phyloP scores from a whole-genome alignment of 2,329 filamentous ascomycete species.

The Aciculosporium take region DNA sequence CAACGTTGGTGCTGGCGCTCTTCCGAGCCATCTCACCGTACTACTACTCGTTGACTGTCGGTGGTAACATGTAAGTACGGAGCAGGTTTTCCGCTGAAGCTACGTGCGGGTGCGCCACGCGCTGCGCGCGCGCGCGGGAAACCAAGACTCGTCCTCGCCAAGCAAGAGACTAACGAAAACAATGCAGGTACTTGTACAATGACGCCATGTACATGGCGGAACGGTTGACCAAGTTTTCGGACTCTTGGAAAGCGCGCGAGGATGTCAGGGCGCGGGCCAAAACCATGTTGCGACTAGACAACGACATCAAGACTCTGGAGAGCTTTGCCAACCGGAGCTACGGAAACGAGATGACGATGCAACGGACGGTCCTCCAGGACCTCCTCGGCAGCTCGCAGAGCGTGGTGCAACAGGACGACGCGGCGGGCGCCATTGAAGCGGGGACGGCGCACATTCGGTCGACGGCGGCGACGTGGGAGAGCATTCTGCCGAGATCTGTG shows the following conservation, averaged over 20 bases:
- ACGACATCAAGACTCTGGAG: slow-evolving; percentile 44
- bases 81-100: too few species aligned
- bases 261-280: slow-evolving; percentile 37
- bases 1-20: slow-evolving; percentile 60
- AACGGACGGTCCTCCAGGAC: slow-evolving; percentile 47
- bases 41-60: slow-evolving; percentile 50
- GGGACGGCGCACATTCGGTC: slow-evolving; percentile 38
- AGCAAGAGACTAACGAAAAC: background rate
- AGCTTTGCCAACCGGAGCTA: slow-evolving; percentile 49
- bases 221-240: slow-evolving; percentile 33
- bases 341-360: slow-evolving; percentile 43
- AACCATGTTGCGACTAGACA: slow-evolving; percentile 42
- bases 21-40: slow-evolving; percentile 64
- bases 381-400: slow-evolving; percentile 47
- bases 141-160: too few species aligned
- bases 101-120: too few species aligned
- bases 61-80: slow-evolving; percentile 46
- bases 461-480: slow-evolving; percentile 41
- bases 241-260: slow-evolving; percentile 37
- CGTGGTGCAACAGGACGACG: slow-evolving; percentile 42
- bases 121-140: too few species aligned
- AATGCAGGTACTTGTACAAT: slow-evolving; percentile 48
- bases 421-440: slow-evolving; percentile 36
- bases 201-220: slow-evolving; percentile 51
- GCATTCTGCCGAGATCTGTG: slow-evolving; percentile 43